These are phyloP conservation scores for Metschnikowia corniflorae DNA, from an alignment of 805 yeast species.

Conservation along the genomic window DNA sequence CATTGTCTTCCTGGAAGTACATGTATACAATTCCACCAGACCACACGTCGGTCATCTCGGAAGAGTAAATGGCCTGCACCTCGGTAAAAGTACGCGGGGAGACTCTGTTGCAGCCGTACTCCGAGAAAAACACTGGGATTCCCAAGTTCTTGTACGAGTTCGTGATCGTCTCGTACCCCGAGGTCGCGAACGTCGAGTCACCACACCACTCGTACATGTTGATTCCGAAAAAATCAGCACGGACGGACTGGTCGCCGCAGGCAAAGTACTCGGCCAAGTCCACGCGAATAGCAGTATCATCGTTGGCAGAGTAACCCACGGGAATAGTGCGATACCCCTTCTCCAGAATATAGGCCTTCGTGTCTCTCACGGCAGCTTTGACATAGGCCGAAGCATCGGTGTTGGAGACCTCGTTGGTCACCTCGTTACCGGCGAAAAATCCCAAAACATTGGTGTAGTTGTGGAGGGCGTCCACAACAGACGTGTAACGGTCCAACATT, in stretches of 20 bases:
- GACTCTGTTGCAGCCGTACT: conserved; percentile 75
- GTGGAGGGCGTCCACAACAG: conserved; percentile 65
- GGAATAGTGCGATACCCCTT: conserved; percentile 67
- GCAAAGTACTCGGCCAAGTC: conserved; percentile 69
- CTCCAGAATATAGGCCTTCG: conserved; percentile 59
- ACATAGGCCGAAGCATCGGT: conserved; percentile 78
- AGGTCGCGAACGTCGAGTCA: conserved; percentile 47
- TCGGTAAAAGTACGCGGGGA: conserved; percentile 71
- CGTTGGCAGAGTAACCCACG: conserved; percentile 80
- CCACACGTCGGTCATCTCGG: conserved; percentile 78
- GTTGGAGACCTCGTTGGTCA: conserved; percentile 60
- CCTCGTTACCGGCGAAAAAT: conserved; percentile 86
- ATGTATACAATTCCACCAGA: conserved; percentile 88
- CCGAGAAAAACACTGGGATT: conserved; percentile 75
- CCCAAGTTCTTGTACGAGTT: conserved; percentile 60
- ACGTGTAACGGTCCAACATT: conserved; percentile 62
- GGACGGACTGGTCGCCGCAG: conserved; percentile 62
- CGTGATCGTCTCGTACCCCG: conserved; percentile 69
- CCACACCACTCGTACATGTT: conserved; percentile 94
- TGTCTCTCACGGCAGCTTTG: conserved; percentile 79
- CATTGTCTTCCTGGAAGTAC: conserved; percentile 74
- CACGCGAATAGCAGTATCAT: conserved; percentile 64
- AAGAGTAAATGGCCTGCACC: conserved; percentile 60
- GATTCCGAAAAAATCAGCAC: conserved; percentile 82
- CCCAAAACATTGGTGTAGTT: conserved; percentile 72